phyloP scores from a whole-genome alignment of 192 early-diverging fungal species.

The Coemansia reversa region DNA sequence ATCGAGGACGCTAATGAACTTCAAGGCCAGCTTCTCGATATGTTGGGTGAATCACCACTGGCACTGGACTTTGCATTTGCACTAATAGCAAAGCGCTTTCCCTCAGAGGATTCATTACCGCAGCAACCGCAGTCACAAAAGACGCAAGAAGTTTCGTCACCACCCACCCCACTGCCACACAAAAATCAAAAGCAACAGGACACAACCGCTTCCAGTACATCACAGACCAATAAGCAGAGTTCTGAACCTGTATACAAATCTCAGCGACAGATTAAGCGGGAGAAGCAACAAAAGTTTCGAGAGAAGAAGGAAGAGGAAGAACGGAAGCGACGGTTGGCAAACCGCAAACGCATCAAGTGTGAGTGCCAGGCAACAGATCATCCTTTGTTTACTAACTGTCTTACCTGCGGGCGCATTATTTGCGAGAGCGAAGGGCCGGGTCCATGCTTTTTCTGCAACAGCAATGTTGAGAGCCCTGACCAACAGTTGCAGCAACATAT shows the following conservation, averaged over 20 bases:
- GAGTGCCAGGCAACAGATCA: conserved; percentile 55
- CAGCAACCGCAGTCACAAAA: conserved; percentile 6
- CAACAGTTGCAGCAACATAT: conserved; percentile 52
- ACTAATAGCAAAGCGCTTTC: conserved; percentile 47
- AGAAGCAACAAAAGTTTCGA: conserved; percentile 18
- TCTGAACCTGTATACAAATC: conserved; percentile 18
- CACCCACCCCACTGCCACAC: conserved; percentile 8
- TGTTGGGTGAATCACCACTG: conserved; percentile 50
- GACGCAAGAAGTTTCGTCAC: neutral
- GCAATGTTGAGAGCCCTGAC: conserved; percentile 38
- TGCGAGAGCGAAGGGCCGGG: conserved; percentile 54
- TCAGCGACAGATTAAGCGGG: conserved; percentile 36
- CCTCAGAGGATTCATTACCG: conserved; percentile 5
- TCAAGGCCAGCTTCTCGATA: conserved; percentile 45
- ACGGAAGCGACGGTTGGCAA: conserved; percentile 15
- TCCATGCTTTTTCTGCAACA: conserved; percentile 54
- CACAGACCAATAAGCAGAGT: neutral
- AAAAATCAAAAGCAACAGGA: neutral
- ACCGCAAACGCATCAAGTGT: conserved; percentile 39
- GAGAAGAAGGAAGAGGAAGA: conserved; percentile 24
- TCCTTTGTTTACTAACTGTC: conserved; percentile 53
- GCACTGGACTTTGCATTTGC: conserved; percentile 38
- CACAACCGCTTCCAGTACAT: neutral
- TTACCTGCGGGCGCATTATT: conserved; percentile 56
- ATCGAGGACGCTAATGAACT: conserved; percentile 38